Evolutionary conservation across 1,284 basidiomycete genomes (phyloP).

Genomic region (Cryptococcus sp.): DNA sequence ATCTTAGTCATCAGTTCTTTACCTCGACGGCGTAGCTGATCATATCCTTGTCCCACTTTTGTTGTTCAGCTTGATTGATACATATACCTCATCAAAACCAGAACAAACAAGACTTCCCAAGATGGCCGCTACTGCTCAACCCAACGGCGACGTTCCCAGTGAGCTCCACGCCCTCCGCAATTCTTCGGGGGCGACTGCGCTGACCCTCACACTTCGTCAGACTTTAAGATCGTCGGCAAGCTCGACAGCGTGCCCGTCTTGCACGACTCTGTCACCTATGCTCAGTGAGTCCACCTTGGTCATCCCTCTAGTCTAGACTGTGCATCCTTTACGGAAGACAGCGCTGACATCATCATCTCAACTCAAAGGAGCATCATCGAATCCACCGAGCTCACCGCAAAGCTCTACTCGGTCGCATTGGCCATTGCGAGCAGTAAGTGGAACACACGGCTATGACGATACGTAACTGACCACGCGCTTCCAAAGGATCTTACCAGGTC

Average conservation of each 20-base stretch:
- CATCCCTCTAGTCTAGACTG: no score
- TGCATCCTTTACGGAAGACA: no score
- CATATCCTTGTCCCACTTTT: no score
- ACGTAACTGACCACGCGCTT: neutral
- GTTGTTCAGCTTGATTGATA: no score
- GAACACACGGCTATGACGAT: neutral
- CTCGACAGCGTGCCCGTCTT: slow-evolving; percentile 50
- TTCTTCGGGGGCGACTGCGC: neutral
- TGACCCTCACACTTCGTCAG: slow-evolving; percentile 18
- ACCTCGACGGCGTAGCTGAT: no score
- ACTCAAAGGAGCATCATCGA: slow-evolving; percentile 39
- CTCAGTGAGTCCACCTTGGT: slow-evolving; percentile 45
- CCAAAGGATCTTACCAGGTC: slow-evolving; percentile 44
- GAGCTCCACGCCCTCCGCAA: neutral
- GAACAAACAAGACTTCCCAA: neutral
- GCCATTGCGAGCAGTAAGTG: slow-evolving; percentile 45
- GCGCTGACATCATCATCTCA: neutral
- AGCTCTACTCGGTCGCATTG: slow-evolving; percentile 45
- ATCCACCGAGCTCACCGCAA: slow-evolving; percentile 44
- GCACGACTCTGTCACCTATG: slow-evolving; percentile 50
- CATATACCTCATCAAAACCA: no score
- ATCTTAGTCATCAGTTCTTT: no score
- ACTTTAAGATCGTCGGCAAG: slow-evolving; percentile 50
- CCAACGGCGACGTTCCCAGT: slow-evolving; percentile 14
- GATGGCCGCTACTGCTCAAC: slow-evolving; percentile 14